Conservation (phyloP, 805 yeast genomes). For the Metschnikowia chrysomelidarum region DNA sequence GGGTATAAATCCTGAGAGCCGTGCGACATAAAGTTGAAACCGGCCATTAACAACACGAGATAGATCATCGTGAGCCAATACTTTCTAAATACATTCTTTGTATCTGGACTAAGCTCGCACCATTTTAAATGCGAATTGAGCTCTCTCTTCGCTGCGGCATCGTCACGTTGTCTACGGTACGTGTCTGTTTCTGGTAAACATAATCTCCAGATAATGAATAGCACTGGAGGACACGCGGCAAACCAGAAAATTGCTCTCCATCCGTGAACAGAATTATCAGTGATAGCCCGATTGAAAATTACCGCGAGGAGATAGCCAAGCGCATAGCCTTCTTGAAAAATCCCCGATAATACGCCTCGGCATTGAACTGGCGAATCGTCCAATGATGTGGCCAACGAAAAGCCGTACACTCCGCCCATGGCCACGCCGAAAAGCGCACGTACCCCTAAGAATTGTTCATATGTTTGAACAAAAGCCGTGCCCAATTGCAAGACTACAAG, state of each 20-base stretch:
- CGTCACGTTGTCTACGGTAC: slow-evolving; percentile 29
- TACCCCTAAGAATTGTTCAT: slow-evolving; percentile 57
- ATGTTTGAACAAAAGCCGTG: slow-evolving; percentile 58
- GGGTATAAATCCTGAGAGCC: slow-evolving; percentile 44
- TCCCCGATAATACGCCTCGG: slow-evolving; percentile 59
- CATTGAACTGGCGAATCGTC: slow-evolving; percentile 61
- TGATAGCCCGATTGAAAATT: slow-evolving; percentile 59
- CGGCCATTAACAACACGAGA: slow-evolving; percentile 48
- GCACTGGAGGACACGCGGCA: slow-evolving; percentile 64
- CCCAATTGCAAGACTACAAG: slow-evolving; percentile 59
- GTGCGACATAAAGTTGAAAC: slow-evolving; percentile 42
- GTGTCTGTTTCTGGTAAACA: slow-evolving; percentile 58
- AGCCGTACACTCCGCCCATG: slow-evolving; percentile 72
- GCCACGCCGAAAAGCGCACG: slow-evolving; percentile 63
- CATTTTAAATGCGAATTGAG: slow-evolving; percentile 9
- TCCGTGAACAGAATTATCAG: slow-evolving; percentile 43
- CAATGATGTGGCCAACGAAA: slow-evolving; percentile 62
- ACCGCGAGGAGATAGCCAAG: slow-evolving; percentile 67
- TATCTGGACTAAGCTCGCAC: slow-evolving; percentile 13
- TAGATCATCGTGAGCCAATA: slow-evolving; percentile 65
- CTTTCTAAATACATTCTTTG: slow-evolving; percentile 31
- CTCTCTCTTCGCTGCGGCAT: slow-evolving; percentile 10
- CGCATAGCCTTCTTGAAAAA: slow-evolving; percentile 80
- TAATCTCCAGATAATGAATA: slow-evolving; percentile 57
- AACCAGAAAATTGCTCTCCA: slow-evolving; percentile 74